Evolutionary conservation across 2,329 filamentous ascomycete genomes (phyloP), one percentile per base, ranked within the genome.

Genomic region (Botrytis cinerea): DNA sequence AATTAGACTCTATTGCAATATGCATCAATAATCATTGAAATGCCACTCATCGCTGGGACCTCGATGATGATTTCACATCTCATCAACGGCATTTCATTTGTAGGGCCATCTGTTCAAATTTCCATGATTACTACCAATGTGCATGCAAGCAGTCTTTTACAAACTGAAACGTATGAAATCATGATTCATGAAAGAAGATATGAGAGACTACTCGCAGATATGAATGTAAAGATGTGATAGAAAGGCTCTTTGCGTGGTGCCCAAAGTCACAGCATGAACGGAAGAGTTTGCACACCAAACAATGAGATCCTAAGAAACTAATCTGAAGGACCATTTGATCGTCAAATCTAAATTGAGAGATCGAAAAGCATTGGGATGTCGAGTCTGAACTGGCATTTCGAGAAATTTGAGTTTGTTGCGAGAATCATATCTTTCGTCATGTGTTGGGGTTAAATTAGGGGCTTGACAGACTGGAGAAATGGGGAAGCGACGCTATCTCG

Each of bases 1-100:
- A 18, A 28, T 57, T 2, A 4, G 18, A 32, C 32, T 32, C 32
- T 32, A 32, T 32, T 32, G 32, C 2, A 86, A 77, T 38, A 35
- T 40, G 5, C 22, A 62, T n/a, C 40, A 12, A 32, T 57, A 28
- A 4, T 12, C 14, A 20, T 7, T 28, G 25, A 20, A 1, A 63
- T 63, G 38, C 35, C 35, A 25, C 20, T 25, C 25, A n/a, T 38
- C 35, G 28, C 9, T 1, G 12, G 28, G 40, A 18, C n/a, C 28
- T 28, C 16, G 61, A 9, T 16, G 60, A 16, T n/a, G 25, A 62
- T 8, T 9, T 16, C 2, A 43, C 38, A 45, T 28, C 60, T 10
- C 38, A 63, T 66, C 28, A 48, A 64, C 18, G 9, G 35, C 43
- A 25, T 22, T 35, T 46, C 14, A 35, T 35, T 48, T n/a, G 43